These are phyloP conservation scores for Pythium vanterpoolii DNA, from an alignment of 352 stramenopile genomes.

Conservation along the genomic window DNA sequence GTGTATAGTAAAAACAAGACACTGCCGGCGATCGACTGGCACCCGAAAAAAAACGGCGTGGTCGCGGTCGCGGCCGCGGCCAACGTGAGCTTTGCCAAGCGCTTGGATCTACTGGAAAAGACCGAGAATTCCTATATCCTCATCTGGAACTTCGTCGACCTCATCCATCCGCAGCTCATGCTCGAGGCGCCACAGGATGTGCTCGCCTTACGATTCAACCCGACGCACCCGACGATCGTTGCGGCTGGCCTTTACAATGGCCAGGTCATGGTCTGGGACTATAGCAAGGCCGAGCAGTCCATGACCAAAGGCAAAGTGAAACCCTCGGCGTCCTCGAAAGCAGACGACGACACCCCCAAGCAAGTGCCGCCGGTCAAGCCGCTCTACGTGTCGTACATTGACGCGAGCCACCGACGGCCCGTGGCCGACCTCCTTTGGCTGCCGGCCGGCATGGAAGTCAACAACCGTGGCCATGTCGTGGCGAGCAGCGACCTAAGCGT, in stretches of 20 bases:
- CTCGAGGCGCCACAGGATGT: conserved; percentile 91
- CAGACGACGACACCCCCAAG: conserved; percentile 47
- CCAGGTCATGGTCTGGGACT: conserved; percentile 92
- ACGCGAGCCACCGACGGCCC: conserved; percentile 80
- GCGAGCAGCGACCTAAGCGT: conserved; percentile 28
- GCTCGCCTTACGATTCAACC: conserved; percentile 88
- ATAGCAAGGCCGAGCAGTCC: conserved; percentile 67
- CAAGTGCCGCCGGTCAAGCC: conserved; percentile 68
- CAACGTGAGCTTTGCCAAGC: conserved; percentile 84
- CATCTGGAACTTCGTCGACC: conserved; percentile 93
- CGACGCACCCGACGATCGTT: conserved; percentile 78
- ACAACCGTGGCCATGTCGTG: conserved; percentile 83
- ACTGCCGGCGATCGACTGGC: conserved; percentile 88
- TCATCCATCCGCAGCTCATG: conserved; percentile 93
- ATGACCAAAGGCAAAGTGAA: conserved; percentile 61
- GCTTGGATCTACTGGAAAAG: conserved; percentile 71
- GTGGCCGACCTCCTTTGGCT: conserved; percentile 90
- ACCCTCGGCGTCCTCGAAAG: conserved; percentile 8
- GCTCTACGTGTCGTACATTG: conserved; percentile 82
- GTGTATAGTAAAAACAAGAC: conserved; percentile 93
- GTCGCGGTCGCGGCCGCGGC: conserved; percentile 84
- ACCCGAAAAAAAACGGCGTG: conserved; percentile 85
- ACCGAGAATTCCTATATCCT: conserved; percentile 89
- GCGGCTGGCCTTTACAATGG: conserved; percentile 81
- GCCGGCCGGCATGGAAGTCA: conserved; percentile 81